Evolutionary conservation across 2,329 filamentous ascomycete species (phyloP), one percentile per base, ranked within the genome.

Genomic region (Ophiostoma novo-ulmi): DNA sequence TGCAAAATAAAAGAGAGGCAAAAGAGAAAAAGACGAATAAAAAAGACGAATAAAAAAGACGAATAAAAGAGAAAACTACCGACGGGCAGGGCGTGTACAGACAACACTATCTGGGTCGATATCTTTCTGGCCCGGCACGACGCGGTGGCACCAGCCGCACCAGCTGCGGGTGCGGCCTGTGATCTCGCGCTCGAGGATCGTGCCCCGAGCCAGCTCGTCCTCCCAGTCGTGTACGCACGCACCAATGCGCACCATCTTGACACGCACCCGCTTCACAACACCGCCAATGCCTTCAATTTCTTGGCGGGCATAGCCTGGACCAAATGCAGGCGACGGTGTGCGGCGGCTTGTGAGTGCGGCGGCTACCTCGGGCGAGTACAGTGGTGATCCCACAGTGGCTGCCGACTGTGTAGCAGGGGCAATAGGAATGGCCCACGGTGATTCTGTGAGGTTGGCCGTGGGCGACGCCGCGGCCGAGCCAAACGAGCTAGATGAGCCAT

Each of bases 281-380:
- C 94, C 94, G 13, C 94, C 94, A 64, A 97, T 91, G 1, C 94
- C 94, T 76, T 97, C 92, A 72, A 97, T 91, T 80, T 97, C 94
- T 77, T 97, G 93, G 61, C 91, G 85, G 71, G 89, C 85, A 77
- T 97, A 97, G 3, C 93, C 93, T 0, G 91, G 84, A 71, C 90
- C 82, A 74, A 85, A 84, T 79, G 86, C 80, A 70, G 82, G 76
- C 22, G 81, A 83, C 17, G 84, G 82, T 36, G 83, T 85, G 41
- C 83, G 73, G 0, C 72, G 72, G 69, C 65, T 74, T 13, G 58
- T 69, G 69, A 70, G 69, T 67, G 63, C 74, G 71, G 71, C 74
- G 72, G 70, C 72, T 67, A 69, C 70, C 58, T 68, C 75, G 39
- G 74, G 74, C 22, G 73, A 73, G 41, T 73, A 74, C 52, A 74